Conservation (phyloP, 371 early-diverging fungal species). For the Astathelohania contejeani region DNA sequence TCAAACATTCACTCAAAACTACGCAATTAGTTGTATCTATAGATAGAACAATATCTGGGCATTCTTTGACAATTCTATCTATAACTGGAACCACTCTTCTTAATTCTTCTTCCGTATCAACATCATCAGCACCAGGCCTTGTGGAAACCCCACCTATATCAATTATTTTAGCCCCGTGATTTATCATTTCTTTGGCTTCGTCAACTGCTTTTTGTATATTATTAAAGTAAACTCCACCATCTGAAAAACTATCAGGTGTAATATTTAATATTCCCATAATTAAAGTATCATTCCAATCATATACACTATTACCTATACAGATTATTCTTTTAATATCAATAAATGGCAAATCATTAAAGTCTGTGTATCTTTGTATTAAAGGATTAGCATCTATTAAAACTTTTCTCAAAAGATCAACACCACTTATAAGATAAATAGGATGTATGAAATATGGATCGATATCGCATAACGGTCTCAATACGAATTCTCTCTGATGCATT, state of each 20-base stretch:
- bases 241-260: constrained; percentile 84
- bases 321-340: constrained; percentile 2
- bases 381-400: not conserved
- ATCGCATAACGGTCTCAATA: constrained; percentile 72
- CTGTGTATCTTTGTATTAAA: constrained; percentile 29
- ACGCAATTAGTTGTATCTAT: constrained; percentile 71
- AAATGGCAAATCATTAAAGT: constrained; percentile 55
- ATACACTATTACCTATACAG: constrained; percentile 33
- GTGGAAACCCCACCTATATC: constrained; percentile 89
- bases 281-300: constrained; percentile 58
- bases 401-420: not conserved
- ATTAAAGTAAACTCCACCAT: constrained; percentile 59
- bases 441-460: constrained; percentile 3
- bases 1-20: constrained; percentile 64
- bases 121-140: constrained; percentile 64
- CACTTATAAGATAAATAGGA: not conserved
- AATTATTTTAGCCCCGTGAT: constrained; percentile 68
- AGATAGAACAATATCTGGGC: constrained; percentile 60
- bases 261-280: constrained; percentile 87
- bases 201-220: constrained; percentile 54
- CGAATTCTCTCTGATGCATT: constrained; percentile 76
- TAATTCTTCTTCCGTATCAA: constrained; percentile 60
- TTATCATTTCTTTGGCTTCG: constrained; percentile 58
- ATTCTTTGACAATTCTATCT: constrained; percentile 46
- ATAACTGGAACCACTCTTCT: constrained; percentile 71